These are phyloP conservation scores for Canavalia gladiata DNA, from an alignment of 306 rosid species.

Conservation along the genomic window DNA sequence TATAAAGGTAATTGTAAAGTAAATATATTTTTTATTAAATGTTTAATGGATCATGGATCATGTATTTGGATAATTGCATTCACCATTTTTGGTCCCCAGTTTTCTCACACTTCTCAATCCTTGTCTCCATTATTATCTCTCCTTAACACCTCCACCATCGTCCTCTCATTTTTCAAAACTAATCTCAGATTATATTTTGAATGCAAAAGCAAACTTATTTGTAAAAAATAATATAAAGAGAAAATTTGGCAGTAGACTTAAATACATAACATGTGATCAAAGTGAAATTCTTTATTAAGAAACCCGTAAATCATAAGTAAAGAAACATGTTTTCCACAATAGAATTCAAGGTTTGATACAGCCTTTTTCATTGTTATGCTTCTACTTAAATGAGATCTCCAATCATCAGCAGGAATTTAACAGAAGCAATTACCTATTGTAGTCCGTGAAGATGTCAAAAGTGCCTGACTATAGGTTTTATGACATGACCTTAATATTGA, in stretches of 20 bases:
- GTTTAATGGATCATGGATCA: slow-evolving; percentile 10
- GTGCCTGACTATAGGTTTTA: slow-evolving; percentile 88
- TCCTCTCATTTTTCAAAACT: slow-evolving; percentile 21
- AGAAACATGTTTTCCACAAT: slow-evolving; percentile 26
- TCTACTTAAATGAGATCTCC: slow-evolving; percentile 40
- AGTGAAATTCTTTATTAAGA: slow-evolving; percentile 16
- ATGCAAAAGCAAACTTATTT: slow-evolving; percentile 1
- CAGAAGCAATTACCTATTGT: slow-evolving; percentile 76
- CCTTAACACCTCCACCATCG: slow-evolving; percentile 21
- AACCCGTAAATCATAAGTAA: slow-evolving; percentile 3
- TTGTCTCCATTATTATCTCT: slow-evolving; percentile 35
- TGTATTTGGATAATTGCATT: slow-evolving; percentile 7
- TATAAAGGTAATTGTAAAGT: neutral
- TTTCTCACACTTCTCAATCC: slow-evolving; percentile 36
- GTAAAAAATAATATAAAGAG: slow-evolving; percentile 19
- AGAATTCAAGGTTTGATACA: slow-evolving; percentile 11
- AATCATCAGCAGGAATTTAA: slow-evolving; percentile 38
- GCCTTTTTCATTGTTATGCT: slow-evolving; percentile 25
- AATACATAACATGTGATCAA: slow-evolving; percentile 18
- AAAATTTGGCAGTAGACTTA: neutral
- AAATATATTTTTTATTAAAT: slow-evolving; percentile 11
- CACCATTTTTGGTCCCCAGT: slow-evolving; percentile 27
- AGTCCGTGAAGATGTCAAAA: slow-evolving; percentile 94
- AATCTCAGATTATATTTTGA: neutral
- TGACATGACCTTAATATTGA: slow-evolving; percentile 88